Evolutionary conservation across 2,329 filamentous ascomycete species (phyloP).

Genomic region (Tolypocladium amazonense): DNA sequence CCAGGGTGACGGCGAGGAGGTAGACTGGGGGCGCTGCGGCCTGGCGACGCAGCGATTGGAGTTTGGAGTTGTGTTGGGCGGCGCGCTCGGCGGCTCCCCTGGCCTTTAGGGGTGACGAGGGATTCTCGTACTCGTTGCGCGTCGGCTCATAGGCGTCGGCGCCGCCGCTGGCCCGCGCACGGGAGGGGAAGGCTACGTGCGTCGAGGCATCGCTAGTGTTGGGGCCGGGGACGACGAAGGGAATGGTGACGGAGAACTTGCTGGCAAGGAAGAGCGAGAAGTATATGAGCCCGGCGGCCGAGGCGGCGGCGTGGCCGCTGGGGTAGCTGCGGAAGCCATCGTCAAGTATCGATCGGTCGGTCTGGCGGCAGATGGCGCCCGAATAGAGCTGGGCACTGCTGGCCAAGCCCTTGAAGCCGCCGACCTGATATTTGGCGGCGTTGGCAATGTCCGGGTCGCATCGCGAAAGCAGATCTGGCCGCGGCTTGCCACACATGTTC

Average conservation of each 20-base stretch:
- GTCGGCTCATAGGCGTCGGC: conserved; percentile 21
- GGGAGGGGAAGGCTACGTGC: conserved; percentile 66
- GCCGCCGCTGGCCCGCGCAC: conserved; percentile 38
- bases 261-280: conserved; percentile 78
- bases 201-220: conserved; percentile 30
- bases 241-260: conserved; percentile 67
- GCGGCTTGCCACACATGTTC: conserved; percentile 57
- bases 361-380: conserved; percentile 64
- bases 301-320: conserved; percentile 47
- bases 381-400: conserved; percentile 59
- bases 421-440: conserved; percentile 48
- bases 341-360: conserved; percentile 48
- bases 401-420: conserved; percentile 43
- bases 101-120: conserved; percentile 13
- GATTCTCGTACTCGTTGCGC: conserved; percentile 8
- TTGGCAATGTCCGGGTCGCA: conserved; percentile 66
- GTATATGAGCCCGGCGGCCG: conserved; percentile 74
- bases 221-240: conserved; percentile 46
- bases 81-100: conserved; percentile 10
- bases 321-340: conserved; percentile 78
- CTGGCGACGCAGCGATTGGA: conserved; percentile 45
- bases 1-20: conserved; percentile 56
- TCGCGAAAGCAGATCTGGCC: conserved; percentile 73
- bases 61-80: conserved; percentile 18
- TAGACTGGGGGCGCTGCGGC: conserved; percentile 76